Percentiles rank a stretch among this genome's conserved stretches.
Conservation (phyloP, 2,329 filamentous ascomycete genomes). For the Exserohilum turcica region DNA sequence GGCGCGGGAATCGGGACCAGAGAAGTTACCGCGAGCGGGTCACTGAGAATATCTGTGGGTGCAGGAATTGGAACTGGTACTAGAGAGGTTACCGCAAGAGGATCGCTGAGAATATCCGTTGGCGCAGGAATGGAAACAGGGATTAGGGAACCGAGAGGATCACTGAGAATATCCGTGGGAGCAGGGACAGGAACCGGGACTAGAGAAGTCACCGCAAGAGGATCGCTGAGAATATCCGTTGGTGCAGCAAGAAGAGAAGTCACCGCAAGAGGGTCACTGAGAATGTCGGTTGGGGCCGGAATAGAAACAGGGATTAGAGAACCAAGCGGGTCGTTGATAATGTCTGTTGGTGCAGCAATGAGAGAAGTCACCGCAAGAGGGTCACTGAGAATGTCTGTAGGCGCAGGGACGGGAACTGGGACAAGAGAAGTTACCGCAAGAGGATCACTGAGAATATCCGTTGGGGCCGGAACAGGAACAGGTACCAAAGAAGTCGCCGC, state of each 20-base stretch:
- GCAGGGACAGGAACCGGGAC: background rate
- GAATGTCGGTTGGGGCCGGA: no score
- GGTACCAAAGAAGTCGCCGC: background rate
- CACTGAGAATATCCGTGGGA: background rate
- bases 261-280: background rate
- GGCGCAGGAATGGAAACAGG: no score
- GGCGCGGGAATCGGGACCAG: background rate
- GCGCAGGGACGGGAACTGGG: no score
- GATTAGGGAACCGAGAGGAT: background rate
- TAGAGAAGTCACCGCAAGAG: background rate
- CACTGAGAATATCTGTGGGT: no score
- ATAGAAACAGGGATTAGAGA: no score
- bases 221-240: no score
- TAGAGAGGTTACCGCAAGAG: background rate
- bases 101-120: no score
- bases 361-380: no score
- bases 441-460: background rate
- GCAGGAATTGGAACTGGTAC: background rate
- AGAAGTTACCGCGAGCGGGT: background rate
- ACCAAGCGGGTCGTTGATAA: no score
- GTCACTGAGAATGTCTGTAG: no score
- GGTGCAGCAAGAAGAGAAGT: background rate
- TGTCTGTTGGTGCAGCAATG: no score
- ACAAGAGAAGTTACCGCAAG: background rate
- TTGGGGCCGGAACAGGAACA: background rate